These are phyloP conservation scores for Beta lomatogona DNA, from an alignment of 179 eudicot species.

Conservation along the genomic window DNA sequence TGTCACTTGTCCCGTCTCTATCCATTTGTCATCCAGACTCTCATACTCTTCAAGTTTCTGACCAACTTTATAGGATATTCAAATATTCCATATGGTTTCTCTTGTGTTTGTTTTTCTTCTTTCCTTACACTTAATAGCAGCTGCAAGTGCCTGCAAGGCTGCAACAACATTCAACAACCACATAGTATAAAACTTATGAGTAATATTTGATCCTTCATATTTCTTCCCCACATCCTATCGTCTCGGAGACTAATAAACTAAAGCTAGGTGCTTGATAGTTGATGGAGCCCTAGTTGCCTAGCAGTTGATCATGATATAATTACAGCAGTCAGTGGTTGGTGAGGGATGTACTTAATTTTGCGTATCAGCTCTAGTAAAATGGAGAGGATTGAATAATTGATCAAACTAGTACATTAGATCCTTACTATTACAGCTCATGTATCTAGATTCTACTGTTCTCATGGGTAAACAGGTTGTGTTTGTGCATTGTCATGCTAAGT, in stretches of 20 bases:
- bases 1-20: neutral
- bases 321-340: neutral
- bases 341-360: neutral
- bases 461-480: neutral
- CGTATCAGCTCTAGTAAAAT: too few species aligned
- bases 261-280: too few species aligned
- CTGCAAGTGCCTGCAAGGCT: neutral
- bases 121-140: neutral
- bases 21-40: neutral
- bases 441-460: too few species aligned
- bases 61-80: neutral
- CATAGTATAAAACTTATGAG: neutral
- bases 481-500: neutral
- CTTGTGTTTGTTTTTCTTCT: neutral
- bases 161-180: neutral
- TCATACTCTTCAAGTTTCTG: neutral
- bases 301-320: neutral
- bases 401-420: too few species aligned
- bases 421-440: too few species aligned
- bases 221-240: neutral
- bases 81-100: neutral
- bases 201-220: too few species aligned
- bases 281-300: neutral
- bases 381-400: too few species aligned
- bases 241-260: neutral